phyloP scores from a whole-genome alignment of 345 rosid species.

The Theobroma cacao region DNA sequence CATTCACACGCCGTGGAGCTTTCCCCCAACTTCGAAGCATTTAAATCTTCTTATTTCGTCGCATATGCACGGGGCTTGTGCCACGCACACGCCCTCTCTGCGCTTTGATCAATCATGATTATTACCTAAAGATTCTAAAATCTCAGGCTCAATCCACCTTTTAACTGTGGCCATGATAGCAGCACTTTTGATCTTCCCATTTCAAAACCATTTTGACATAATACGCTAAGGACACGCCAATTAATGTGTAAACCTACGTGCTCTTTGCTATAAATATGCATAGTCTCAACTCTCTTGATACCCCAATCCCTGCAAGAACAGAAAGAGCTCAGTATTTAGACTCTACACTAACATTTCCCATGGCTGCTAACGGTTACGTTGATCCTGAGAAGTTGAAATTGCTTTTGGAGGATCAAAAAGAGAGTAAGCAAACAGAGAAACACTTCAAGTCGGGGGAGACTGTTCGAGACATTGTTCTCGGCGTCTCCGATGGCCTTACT shows the following conservation, averaged over 20 bases:
- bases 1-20: not conserved
- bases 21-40: not conserved
- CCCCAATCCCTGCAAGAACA: not conserved
- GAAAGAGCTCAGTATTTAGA: not conserved
- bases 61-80: slow-evolving; percentile 1
- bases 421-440: not conserved
- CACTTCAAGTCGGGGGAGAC: slow-evolving; percentile 89
- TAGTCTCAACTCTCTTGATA: not conserved
- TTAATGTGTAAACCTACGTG: not conserved
- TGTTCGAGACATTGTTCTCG: slow-evolving; percentile 88
- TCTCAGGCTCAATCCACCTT: not conserved
- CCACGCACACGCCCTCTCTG: slow-evolving; percentile 2
- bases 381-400: slow-evolving; percentile 41
- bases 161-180: slow-evolving; percentile 27
- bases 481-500: slow-evolving; percentile 91
- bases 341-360: not conserved
- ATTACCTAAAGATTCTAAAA: not conserved
- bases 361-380: not conserved
- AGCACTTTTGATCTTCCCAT: not conserved
- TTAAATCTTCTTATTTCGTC: not conserved
- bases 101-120: not conserved
- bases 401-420: slow-evolving; percentile 62
- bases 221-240: not conserved
- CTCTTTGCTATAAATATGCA: not conserved
- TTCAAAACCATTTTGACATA: not conserved